Conservation (phyloP, 805 yeast species). For the Grigorovia jiainica region DNA sequence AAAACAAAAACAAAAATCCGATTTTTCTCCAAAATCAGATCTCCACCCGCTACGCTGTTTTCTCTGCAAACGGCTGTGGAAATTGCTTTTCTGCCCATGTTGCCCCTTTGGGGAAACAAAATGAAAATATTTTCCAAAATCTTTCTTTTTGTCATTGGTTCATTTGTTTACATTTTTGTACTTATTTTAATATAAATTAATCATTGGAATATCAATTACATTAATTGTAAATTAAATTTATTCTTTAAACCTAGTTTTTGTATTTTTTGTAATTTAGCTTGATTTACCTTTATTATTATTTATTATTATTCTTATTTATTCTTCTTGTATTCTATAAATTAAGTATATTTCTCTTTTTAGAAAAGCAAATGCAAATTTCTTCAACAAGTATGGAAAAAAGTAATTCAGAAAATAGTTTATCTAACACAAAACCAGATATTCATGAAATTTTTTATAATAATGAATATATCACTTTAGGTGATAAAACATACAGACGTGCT, state of each 20-base stretch:
- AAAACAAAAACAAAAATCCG: neutral
- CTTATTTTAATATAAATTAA: neutral
- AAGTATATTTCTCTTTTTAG: neutral
- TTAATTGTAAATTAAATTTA: no score
- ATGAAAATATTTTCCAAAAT: neutral
- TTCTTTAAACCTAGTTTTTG: no score
- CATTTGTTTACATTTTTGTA: neutral
- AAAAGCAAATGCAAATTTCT: conserved; percentile 1
- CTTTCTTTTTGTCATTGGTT: neutral
- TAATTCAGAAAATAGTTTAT: neutral
- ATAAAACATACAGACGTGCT: conserved; percentile 35
- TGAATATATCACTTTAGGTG: conserved; percentile 33
- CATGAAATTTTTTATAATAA: conserved; percentile 24
- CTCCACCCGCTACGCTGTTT: neutral
- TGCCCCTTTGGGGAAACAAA: neutral
- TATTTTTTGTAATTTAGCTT: neutral
- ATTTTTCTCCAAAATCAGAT: neutral
- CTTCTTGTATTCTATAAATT: no score
- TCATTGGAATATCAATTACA: no score
- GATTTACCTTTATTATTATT: neutral
- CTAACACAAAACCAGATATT: neutral
- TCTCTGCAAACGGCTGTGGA: neutral
- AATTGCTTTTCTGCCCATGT: neutral
- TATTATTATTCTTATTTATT: neutral
- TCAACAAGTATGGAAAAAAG: conserved; percentile 3